phyloP scores from a whole-genome alignment of 495 filamentous ascomycete species.

The Lepraria neglecta region DNA sequence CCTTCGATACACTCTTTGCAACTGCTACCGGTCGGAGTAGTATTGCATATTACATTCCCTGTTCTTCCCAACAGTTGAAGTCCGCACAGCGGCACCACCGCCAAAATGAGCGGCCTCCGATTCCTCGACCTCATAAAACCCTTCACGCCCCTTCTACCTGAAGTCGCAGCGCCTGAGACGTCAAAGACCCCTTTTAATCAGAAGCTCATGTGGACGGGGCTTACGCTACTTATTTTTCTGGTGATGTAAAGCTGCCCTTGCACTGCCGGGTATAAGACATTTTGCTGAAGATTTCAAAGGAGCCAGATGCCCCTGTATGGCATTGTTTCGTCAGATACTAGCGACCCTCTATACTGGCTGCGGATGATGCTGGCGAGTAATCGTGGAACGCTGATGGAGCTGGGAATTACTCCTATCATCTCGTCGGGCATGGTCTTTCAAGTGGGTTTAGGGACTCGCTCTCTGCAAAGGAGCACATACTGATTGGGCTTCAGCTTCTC shows the following conservation, averaged over 20 bases:
- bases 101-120: conserved; percentile 65
- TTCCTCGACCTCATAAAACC: conserved; percentile 99
- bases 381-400: conserved; percentile 95
- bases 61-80: conserved; percentile 19
- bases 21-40: not conserved
- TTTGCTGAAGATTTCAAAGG: conserved; percentile 35
- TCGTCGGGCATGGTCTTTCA: conserved; percentile 99
- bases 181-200: conserved; percentile 95
- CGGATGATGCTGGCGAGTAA: conserved; percentile 99
- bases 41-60: not conserved
- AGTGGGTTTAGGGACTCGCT: conserved; percentile 36
- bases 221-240: conserved; percentile 71
- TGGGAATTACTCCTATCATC: conserved; percentile 99
- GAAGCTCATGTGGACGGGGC: conserved; percentile 98
- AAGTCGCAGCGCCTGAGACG: conserved; percentile 93
- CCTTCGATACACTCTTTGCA: not conserved
- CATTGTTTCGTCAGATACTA: conserved; percentile 93
- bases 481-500: conserved; percentile 56
- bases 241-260: conserved; percentile 57
- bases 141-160: conserved; percentile 96
- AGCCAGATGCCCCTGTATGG: conserved; percentile 93
- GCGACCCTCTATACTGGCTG: conserved; percentile 98
- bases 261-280: not conserved
- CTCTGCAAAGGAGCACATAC: conserved; percentile 18
- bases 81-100: conserved; percentile 31